Base-by-base conservation (phyloP, 306 rosid genomes). In the Cucurbita maxima region DNA sequence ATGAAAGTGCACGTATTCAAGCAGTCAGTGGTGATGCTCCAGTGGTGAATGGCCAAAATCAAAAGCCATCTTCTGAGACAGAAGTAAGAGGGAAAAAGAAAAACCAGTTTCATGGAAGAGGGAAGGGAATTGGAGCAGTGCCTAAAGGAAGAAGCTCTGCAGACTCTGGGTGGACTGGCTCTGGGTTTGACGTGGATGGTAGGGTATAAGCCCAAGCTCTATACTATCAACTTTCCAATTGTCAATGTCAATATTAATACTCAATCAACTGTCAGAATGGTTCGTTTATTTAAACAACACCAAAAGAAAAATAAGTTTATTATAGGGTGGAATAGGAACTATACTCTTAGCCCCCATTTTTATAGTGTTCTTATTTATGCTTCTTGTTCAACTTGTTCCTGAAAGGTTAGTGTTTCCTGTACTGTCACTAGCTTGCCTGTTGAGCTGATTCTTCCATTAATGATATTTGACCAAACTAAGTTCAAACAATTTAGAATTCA, bases 141-240 rank as follows among this genome's bases (percentile, higher is more conserved):
- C 77, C 93, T 36, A 90, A 87, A 80, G 89, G 95, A 54, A 90
- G 90, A 77, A 83, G 81, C 84, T 58, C 96, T 80, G 75, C 86
- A 9, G 84, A 81, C 43, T 79, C 93, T 72, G 98, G 92, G 48
- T 93, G 97, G 96, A 90, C 96, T 37, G 98, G 97, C 37, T 83
- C 98, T 56, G 98, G 97, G 73, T 93, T 93, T 80, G 94, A 90
- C 58, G 98, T 87, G 70, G 92, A 88, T 81, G 87, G 94, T 73
- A 85, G 87, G 80, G 79, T 45, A 53, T 83, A 38, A 68, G 18
- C 73, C 47, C 3, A 22, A 68, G 40, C 43, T 45, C 13, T 22
- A 44, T 7, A 61, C 4, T 36, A 15, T 61, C 47, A 8, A 61
- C 48, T 37, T 61, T 40, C 66, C 34, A 34, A 34, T 34, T 36